Evolutionary conservation across 2,329 filamentous ascomycete genomes (phyloP).

Genomic region (Coniochaeta pulveracea): DNA sequence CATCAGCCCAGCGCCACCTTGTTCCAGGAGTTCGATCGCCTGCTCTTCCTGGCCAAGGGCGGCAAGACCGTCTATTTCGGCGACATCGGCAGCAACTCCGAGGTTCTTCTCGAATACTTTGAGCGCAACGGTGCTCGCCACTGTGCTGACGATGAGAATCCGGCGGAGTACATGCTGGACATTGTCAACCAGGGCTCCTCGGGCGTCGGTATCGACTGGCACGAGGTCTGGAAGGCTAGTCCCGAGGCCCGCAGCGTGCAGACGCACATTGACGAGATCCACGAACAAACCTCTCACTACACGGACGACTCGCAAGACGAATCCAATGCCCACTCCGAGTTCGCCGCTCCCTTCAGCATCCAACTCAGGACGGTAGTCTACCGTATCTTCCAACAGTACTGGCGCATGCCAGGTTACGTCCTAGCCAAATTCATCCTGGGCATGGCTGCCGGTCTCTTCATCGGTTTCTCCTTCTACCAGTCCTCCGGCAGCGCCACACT

Average conservation of each 20-base stretch:
- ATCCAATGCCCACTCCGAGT: conserved; percentile 42
- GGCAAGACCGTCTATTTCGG: conserved; percentile 62
- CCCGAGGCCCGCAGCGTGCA: conserved; percentile 38
- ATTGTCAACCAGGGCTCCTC: conserved; percentile 30
- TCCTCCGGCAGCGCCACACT: conserved; percentile 31
- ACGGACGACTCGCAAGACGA: not conserved
- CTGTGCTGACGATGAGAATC: conserved; percentile 54
- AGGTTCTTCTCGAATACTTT: conserved; percentile 47
- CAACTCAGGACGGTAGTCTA: conserved; percentile 56
- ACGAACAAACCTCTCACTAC: conserved; percentile 28
- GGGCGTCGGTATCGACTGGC: conserved; percentile 46
- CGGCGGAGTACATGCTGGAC: conserved; percentile 65
- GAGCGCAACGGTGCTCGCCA: conserved; percentile 45
- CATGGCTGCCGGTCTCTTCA: conserved; percentile 52
- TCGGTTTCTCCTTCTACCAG: conserved; percentile 61
- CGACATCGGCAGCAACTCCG: conserved; percentile 49
- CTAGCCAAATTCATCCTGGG: conserved; percentile 59
- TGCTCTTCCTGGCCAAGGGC: conserved; percentile 50
- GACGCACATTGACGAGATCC: conserved; percentile 53
- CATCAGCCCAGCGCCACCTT: conserved; percentile 35
- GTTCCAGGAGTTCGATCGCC: conserved; percentile 41
- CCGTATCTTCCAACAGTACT: conserved; percentile 74
- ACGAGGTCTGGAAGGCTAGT: conserved; percentile 50
- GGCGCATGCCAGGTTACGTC: conserved; percentile 69
- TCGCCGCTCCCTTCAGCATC: conserved; percentile 59